Percentiles rank a stretch among this genome's conserved stretches.
Evolutionary conservation across 345 rosid genomes (phyloP).

Genomic region (Dovyalis caffra): DNA sequence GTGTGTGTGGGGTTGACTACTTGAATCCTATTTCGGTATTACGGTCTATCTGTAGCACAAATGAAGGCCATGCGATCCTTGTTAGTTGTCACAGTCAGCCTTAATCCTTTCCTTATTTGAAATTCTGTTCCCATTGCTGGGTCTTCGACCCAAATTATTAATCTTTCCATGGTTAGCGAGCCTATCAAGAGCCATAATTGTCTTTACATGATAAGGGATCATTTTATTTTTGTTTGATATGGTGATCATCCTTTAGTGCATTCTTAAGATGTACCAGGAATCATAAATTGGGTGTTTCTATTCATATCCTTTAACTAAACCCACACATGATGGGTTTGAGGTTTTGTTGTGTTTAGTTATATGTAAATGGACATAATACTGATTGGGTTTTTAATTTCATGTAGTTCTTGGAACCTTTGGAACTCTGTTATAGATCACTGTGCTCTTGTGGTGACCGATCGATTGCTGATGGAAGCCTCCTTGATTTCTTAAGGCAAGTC

Average conservation of each 20-base stretch:
- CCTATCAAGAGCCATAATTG: not conserved
- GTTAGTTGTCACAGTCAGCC: too few species aligned
- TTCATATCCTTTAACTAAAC: not conserved
- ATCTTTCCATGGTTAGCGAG: not conserved
- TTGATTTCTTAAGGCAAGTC: constrained; percentile 95
- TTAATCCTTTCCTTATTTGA: not conserved
- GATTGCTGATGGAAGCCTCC: constrained; percentile 98
- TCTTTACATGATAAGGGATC: not conserved
- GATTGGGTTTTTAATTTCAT: constrained; percentile 12
- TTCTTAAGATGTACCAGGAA: not conserved
- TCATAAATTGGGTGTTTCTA: not conserved
- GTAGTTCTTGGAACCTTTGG: constrained; percentile 97
- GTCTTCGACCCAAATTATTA: not conserved
- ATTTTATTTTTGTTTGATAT: not conserved
- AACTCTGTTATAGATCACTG: constrained; percentile 91
- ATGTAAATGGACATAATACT: not conserved
- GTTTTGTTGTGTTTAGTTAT: not conserved
- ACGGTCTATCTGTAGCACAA: not conserved
- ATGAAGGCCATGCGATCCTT: not conserved
- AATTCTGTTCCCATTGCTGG: not conserved
- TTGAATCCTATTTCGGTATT: not conserved
- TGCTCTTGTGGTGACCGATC: constrained; percentile 90
- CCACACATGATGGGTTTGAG: not conserved
- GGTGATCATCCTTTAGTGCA: not conserved
- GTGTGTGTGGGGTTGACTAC: not conserved